phyloP scores from a whole-genome alignment of 2,329 filamentous ascomycete genomes.

The Fusarium algeriense region DNA sequence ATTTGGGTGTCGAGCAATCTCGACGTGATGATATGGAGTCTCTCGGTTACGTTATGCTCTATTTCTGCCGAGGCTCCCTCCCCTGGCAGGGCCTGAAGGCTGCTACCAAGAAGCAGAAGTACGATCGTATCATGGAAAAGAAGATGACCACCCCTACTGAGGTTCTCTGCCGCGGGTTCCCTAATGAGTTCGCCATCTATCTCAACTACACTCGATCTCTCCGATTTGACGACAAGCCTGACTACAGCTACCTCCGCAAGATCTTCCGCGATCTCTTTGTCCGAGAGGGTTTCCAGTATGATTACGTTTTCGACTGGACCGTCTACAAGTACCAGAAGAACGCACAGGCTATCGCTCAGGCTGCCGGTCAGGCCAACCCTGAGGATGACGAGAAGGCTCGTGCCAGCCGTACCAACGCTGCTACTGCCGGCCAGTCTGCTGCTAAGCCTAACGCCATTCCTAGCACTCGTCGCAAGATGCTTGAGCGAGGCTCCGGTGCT shows the following conservation, averaged over 20 bases:
- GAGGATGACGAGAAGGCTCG: constrained; percentile 83
- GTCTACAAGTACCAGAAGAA: constrained; percentile 99
- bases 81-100: constrained; percentile 99
- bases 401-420: constrained; percentile 74
- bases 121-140: constrained; percentile 99
- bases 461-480: constrained; percentile 85
- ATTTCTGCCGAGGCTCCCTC: constrained; percentile 98
- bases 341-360: constrained; percentile 91
- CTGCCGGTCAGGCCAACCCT: constrained; percentile 73
- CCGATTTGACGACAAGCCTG: constrained; percentile 99
- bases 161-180: constrained; percentile 98
- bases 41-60: constrained; percentile 98
- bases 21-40: constrained; percentile 99
- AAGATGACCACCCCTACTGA: constrained; percentile 99
- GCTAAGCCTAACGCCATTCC: constrained; percentile 80
- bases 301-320: constrained; percentile 99
- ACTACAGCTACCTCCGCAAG: constrained; percentile 99
- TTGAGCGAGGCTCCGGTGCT: constrained; percentile 72
- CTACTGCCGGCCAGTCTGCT: constrained; percentile 72
- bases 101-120: constrained; percentile 99
- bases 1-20: constrained; percentile 98
- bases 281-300: constrained; percentile 98
- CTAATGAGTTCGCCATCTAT: constrained; percentile 99
- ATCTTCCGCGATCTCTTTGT: constrained; percentile 99
- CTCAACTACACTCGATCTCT: constrained; percentile 99